Percentiles rank a stretch among this genome's conserved stretches.
phyloP scores from a whole-genome alignment of 768 basidiomycete species.

The Boletus subparvulus region DNA sequence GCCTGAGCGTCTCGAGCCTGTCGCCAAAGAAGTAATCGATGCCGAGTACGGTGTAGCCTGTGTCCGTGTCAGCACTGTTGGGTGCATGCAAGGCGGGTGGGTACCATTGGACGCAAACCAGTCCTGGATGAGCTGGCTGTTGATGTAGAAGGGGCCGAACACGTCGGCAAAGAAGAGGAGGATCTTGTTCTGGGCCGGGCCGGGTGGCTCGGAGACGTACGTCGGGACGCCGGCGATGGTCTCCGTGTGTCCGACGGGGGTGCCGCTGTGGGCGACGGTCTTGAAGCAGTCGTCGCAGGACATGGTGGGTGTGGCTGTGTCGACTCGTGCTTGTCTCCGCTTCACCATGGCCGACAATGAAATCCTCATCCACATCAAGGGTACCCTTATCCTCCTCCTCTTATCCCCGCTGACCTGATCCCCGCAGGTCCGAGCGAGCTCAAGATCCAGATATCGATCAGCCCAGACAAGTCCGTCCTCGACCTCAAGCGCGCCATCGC shows the following conservation, averaged over 20 bases:
- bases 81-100: neutral
- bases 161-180: constrained; percentile 61
- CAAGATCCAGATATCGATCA: constrained; percentile 85
- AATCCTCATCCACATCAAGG: constrained; percentile 70
- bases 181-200: constrained; percentile 38
- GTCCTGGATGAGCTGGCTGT: constrained; percentile 61
- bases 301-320: constrained; percentile 29
- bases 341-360: constrained; percentile 57
- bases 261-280: constrained; percentile 52
- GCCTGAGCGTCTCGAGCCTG: constrained; percentile 41
- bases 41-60: constrained; percentile 59
- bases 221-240: constrained; percentile 43
- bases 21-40: constrained; percentile 67
- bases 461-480: constrained; percentile 77
- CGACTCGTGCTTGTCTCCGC: neutral
- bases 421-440: constrained; percentile 80
- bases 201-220: constrained; percentile 51
- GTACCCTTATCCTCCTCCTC: constrained; percentile 29
- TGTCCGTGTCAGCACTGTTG: neutral
- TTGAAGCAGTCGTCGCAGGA: constrained; percentile 54
- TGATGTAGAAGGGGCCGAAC: constrained; percentile 57
- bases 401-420: neutral
- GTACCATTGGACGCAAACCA: constrained; percentile 61
- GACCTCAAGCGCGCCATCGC: constrained; percentile 93
- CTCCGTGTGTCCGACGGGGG: constrained; percentile 39